Evolutionary conservation across 345 rosid species (phyloP), one percentile per base, ranked within the genome.

Genomic region (Eutrema heterophyllum): DNA sequence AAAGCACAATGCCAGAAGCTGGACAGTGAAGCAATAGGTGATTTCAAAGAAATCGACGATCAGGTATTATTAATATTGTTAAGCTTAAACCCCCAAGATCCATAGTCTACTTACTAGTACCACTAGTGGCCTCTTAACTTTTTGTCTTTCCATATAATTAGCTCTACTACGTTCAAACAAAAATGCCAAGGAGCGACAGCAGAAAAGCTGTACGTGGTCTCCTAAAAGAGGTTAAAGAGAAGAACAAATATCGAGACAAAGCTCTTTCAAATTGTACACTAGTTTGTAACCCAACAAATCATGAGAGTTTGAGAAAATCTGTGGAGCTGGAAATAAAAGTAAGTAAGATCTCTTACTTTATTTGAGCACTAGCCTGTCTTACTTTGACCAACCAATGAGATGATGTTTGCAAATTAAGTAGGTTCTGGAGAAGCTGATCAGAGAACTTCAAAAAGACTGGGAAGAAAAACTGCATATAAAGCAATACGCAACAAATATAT

Each of bases 341-440:
- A 30, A 30, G 33, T 30, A 70, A 58, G 41, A 35, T 26, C 48
- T 0, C 35, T 46, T 56, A n/a, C 33, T 59, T 9, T 11, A 59
- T n/a, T 15, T 49, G 9, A 2, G 18, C 9, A 60, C 40, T 36
- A 8, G 10, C 48, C 18, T 26, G 12, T 38, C 67, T 48, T 71
- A 38, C 30, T 27, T 9, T 11, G 35, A 70, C 74, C 45, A 10
- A 58, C 29, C 4, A 15, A 38, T 16, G 13, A 21, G 30, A 60
- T 26, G 12, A 15, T 36, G 51, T 15, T 49, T 71, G 59, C 41
- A 48, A 50, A 60, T 71, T 7, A 71, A 71, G 41, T 38, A 71
- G 75, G 67, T 11, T 71, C 39, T 71, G 9, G 49, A 49, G 67
- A 71, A 60, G 29, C 58, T 70, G 18, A 59, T 36, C 58, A 36